Conservation (phyloP, 768 basidiomycete genomes). For the Rhodosporidiobolus sp. region DNA sequence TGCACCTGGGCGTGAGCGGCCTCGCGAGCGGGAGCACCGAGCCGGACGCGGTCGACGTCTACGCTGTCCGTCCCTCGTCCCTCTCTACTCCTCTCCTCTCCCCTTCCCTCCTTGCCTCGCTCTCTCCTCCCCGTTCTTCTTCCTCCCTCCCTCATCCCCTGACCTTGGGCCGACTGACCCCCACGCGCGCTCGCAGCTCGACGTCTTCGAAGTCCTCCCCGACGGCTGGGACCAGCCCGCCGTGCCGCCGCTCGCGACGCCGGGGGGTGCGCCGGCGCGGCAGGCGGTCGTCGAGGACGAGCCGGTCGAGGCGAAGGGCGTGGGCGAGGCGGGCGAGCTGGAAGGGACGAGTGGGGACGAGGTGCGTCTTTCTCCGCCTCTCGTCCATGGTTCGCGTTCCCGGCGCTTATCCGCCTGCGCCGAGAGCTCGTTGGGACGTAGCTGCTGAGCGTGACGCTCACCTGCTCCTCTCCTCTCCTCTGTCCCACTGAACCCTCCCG, state of each 20-base stretch:
- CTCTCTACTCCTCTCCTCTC: not conserved
- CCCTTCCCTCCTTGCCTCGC: not conserved
- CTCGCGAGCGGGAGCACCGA: conserved; percentile 42
- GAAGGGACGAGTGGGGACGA: conserved; percentile 33
- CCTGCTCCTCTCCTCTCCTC: not conserved
- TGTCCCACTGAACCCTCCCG: not conserved
- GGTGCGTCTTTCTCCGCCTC: not conserved
- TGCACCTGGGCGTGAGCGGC: conserved; percentile 40
- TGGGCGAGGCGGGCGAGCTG: conserved; percentile 1
- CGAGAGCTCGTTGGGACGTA: too few relatives aligned
- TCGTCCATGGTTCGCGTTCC: too few relatives aligned
- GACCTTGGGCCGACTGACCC: not conserved
- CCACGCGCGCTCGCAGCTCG: conserved; percentile 10
- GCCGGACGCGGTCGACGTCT: conserved; percentile 44
- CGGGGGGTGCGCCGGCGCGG: too few relatives aligned
- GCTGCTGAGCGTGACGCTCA: too few relatives aligned
- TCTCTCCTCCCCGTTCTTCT: not conserved
- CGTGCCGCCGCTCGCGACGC: too few relatives aligned
- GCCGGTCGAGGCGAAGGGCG: conserved; percentile 5
- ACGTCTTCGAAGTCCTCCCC: conserved; percentile 29
- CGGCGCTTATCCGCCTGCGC: too few relatives aligned
- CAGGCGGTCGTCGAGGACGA: conserved; percentile 8
- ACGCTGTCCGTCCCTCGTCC: conserved; percentile 34
- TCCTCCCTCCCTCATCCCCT: not conserved
- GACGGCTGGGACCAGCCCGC: not conserved